Evolutionary conservation across 352 stramenopile genomes (phyloP), one percentile per base, ranked within the genome.

Genomic region (Phytophthora foliorum): DNA sequence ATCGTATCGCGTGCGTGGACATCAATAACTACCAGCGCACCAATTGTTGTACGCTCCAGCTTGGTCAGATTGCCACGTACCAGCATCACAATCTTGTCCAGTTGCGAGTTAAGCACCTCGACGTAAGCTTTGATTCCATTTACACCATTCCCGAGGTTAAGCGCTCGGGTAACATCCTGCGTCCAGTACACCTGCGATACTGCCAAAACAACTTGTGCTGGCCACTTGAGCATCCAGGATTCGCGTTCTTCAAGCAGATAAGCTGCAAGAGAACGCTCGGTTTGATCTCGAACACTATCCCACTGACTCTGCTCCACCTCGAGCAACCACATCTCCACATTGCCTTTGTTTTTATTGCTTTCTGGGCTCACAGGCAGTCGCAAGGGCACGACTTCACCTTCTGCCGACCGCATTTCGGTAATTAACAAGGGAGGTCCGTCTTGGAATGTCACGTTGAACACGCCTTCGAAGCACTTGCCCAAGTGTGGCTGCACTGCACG

Each of bases 151-250:
- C 62, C 64, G 14, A 67, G 68, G 17, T 82, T 84, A 65, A 98
- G 95, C 4, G 93, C 88, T 21, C 83, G 70, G 4, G 93, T 96
- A 11, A 98, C 93, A 53, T 98, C 90, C 44, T 94, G 82, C 1
- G 96, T 99, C 96, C 96, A 99, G 68, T 97, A 98, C 9, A 98
- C 89, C 62, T 98, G 91, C 4, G 86, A 97, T 3, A 91, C 91
- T 6, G 88, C 95, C 2, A 99, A 77, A 6, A 99, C 92, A 22
- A 98, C 93, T 73, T 99, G 96, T 0, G 93, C 96, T 6, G 95
- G 95, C 95, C 95, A 98, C 24, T 97, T 81, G 1, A 98, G 75
- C 51, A 98, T 94, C 96, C 96, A 99, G 21, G 87, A 57, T 52
- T 97, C 91, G 13, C 96, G 87, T 7, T 74, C 41, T 51, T 92